A percentile compares a stretch with the other conserved stretches of the same genome.
Evolutionary conservation across 805 yeast genomes (phyloP).

Genomic region (Zygosaccharomyces gambellarensis): DNA sequence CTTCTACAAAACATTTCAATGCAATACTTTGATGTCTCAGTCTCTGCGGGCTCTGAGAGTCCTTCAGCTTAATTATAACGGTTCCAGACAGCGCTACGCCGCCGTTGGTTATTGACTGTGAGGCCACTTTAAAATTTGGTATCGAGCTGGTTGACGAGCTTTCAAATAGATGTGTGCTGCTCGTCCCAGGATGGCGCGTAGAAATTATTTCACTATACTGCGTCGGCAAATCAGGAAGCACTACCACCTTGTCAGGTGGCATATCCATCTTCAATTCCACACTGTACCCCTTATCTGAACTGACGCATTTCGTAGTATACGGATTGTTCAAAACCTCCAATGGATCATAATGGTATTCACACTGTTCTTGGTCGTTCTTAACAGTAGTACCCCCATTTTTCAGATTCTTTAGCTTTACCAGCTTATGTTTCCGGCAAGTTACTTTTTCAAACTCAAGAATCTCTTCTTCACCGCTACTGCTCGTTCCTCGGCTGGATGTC

Average conservation of each 20-base stretch:
- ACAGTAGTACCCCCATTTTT: conserved; percentile 22
- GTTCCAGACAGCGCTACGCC: conserved; percentile 12
- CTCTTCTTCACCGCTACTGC: not conserved
- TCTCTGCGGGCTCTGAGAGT: conserved; percentile 8
- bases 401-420: conserved; percentile 13
- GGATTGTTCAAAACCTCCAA: conserved; percentile 15
- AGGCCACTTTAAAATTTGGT: conserved; percentile 2
- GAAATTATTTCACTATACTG: conserved; percentile 7
- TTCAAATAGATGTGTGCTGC: conserved; percentile 9
- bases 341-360: conserved; percentile 19
- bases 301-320: conserved; percentile 8
- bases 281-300: conserved; percentile 13
- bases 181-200: not conserved
- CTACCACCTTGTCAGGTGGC: conserved; percentile 9
- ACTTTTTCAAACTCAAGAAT: not conserved
- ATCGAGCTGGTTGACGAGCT: conserved; percentile 9
- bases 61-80: conserved; percentile 6
- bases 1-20: conserved; percentile 21
- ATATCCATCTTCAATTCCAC: conserved; percentile 14
- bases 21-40: conserved; percentile 12
- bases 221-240: conserved; percentile 15
- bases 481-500: not conserved
- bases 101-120: conserved; percentile 1
- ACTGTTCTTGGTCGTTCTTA: conserved; percentile 16
- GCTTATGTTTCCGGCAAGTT: conserved; percentile 3